Base-by-base conservation (phyloP, 345 rosid genomes). In the Cardiospermum halicacabum region DNA sequence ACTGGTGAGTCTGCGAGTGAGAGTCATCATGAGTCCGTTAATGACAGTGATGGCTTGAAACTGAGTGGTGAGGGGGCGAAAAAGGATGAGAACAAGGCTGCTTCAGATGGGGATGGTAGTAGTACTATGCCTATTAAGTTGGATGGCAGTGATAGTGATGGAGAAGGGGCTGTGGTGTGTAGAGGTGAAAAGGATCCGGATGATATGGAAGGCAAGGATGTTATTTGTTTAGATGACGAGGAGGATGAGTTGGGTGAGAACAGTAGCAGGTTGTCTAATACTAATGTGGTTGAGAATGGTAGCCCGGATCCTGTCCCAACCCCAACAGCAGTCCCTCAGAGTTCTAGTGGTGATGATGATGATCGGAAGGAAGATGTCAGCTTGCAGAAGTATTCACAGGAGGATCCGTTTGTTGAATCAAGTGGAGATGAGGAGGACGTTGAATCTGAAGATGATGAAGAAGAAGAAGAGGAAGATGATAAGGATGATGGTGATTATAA, bases 141-240 rank as follows among this genome's bases (percentile, higher is more conserved):
- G 5, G 58, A 58, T 31, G 48, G 18, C 1, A 26, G 67, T 13
- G 57, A 47, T 45, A 61, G 58, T 28, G 69, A 15, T n/a, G 39
- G 10, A 5, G 39, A 34, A n/a, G n/a, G n/a, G n/a, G n/a, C n/a
- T 34, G 16, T 7, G 56, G 37, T 32, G 26, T 24, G 4, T 64
- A 9, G 26, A 53, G 59, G 50, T 9, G 16, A 60, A 27, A 8
- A 11, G 4, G 11, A 21, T 37, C 24, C 31, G 1, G 5, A n/a
- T n/a, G 19, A 40, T 24, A 39, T 4, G 2, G 27, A 27, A 1
- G 15, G 40, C 12, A 37, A 21, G 16, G 60, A 36, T 45, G 0
- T 30, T 2, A 22, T 53, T 2, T 36, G 5, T 22, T 10, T 53
- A 37, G 59, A 53, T 42, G 69, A 12, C 15, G 68, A 59, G 16